These are phyloP conservation scores for Elaeis oleifera DNA, from an alignment of 202 grass and related monocot species.

Conservation along the genomic window DNA sequence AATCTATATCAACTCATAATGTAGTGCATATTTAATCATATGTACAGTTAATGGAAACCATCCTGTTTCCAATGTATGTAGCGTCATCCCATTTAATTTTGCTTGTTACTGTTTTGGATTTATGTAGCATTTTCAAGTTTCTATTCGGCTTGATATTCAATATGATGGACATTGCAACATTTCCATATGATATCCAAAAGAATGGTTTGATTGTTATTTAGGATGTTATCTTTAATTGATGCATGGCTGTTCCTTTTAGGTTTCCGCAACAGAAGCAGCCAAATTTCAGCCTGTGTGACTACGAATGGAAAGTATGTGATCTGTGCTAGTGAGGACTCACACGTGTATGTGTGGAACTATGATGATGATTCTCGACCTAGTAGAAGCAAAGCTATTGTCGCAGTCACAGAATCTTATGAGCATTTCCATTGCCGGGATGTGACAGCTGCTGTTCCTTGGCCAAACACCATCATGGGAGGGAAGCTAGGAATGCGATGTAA, in stretches of 20 bases:
- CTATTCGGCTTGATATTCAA: too few species aligned
- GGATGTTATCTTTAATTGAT: slow-evolving; percentile 3
- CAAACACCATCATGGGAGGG: slow-evolving; percentile 25
- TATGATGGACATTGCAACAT: too few species aligned
- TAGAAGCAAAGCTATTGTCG: slow-evolving; percentile 37
- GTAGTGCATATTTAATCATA: too few species aligned
- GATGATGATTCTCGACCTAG: slow-evolving; percentile 33
- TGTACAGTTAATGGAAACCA: too few species aligned
- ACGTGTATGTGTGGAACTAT: slow-evolving; percentile 80
- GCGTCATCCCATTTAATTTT: too few species aligned
- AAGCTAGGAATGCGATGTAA: slow-evolving; percentile 28
- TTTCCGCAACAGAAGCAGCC: slow-evolving; percentile 86
- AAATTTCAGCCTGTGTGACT: slow-evolving; percentile 71
- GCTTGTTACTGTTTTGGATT: too few species aligned
- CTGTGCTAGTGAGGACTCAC: slow-evolving; percentile 80
- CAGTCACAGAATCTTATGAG: slow-evolving; percentile 60
- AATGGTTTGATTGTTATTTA: slow-evolving; percentile 2
- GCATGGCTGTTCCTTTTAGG: slow-evolving; percentile 33
- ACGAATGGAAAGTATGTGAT: slow-evolving; percentile 67
- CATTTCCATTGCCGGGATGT: slow-evolving; percentile 76
- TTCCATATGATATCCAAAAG: too few species aligned
- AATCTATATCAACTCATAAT: too few species aligned
- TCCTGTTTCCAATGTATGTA: too few species aligned
- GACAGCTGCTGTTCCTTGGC: slow-evolving; percentile 55
- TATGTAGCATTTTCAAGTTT: too few species aligned